Conservation (phyloP, 2,329 filamentous ascomycete genomes). For the Hymenoscyphus scutula region DNA sequence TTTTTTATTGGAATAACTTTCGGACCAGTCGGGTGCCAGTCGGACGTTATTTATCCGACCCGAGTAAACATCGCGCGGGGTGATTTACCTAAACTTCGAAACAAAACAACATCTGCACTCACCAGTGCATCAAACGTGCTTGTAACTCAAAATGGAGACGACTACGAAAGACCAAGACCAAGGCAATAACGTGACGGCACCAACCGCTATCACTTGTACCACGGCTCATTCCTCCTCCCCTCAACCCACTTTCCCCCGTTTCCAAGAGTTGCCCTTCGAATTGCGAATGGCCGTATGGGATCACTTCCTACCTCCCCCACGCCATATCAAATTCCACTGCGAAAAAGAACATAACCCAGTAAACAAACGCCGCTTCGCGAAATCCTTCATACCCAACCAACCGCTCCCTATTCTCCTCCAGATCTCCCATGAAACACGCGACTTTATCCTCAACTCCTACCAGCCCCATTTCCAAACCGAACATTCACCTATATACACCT, state of each 20-base stretch:
- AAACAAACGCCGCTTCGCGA: constrained; percentile 10
- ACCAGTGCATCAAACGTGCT: too few relatives aligned
- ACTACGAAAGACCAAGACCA: background rate
- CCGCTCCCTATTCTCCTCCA: constrained; percentile 33
- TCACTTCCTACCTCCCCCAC: constrained; percentile 18
- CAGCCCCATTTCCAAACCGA: constrained; percentile 21
- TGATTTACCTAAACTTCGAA: background rate
- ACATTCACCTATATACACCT: constrained; percentile 20
- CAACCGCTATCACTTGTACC: background rate
- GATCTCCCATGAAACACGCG: constrained; percentile 34
- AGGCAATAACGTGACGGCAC: background rate
- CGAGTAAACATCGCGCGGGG: background rate
- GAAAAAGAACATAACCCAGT: constrained; percentile 14
- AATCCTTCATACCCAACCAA: constrained; percentile 22
- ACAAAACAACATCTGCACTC: background rate
- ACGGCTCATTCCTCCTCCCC: background rate
- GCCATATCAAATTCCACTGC: constrained; percentile 24
- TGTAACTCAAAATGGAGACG: background rate
- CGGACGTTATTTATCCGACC: background rate
- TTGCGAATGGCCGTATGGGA: constrained; percentile 33
- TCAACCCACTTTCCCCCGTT: constrained; percentile 27
- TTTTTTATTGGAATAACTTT: background rate
- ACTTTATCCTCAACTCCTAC: constrained; percentile 27
- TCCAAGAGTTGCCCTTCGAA: constrained; percentile 31
- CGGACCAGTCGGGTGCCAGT: background rate